A percentile compares a stretch with the other conserved stretches of the same genome.
These are phyloP conservation scores for Sugiyamaella floridensis DNA, from an alignment of 805 yeast genomes.

Conservation along the genomic window DNA sequence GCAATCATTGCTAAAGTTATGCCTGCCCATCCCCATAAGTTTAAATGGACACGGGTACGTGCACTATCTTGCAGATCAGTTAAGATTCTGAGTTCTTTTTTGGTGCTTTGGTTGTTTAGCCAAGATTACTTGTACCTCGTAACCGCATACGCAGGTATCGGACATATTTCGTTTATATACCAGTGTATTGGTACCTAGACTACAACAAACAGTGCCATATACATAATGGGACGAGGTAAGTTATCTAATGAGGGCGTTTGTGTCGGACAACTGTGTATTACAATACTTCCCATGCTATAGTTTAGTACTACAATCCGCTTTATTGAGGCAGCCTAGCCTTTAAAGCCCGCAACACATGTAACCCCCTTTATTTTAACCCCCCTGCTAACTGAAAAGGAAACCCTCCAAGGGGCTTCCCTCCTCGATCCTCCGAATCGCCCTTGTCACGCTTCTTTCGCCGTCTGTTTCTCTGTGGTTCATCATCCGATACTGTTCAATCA, in stretches of 20 bases:
- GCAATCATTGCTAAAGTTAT: too few species aligned
- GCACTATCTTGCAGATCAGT: neutral
- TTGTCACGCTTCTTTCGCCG: neutral
- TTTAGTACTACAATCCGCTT: too few species aligned
- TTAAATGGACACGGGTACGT: neutral
- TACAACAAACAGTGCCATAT: neutral
- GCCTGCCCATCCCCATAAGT: neutral
- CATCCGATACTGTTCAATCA: neutral
- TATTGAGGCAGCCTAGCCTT: too few species aligned
- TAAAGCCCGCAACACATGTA: too few species aligned
- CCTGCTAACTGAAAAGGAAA: neutral
- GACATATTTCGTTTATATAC: too few species aligned
- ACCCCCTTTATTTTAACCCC: neutral
- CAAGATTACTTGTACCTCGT: too few species aligned
- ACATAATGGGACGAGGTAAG: neutral
- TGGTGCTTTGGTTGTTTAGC: too few species aligned
- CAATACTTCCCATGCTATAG: too few species aligned
- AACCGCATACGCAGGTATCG: too few species aligned
- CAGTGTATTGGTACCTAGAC: neutral
- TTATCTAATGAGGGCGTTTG: neutral
- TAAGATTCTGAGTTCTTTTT: too few species aligned
- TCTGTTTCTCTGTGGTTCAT: neutral
- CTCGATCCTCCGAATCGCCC: neutral
- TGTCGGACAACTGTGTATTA: too few species aligned
- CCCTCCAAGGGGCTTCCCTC: neutral